Evolutionary conservation across 352 stramenopile genomes (phyloP).

Genomic region (Phytopythium oedochilum): DNA sequence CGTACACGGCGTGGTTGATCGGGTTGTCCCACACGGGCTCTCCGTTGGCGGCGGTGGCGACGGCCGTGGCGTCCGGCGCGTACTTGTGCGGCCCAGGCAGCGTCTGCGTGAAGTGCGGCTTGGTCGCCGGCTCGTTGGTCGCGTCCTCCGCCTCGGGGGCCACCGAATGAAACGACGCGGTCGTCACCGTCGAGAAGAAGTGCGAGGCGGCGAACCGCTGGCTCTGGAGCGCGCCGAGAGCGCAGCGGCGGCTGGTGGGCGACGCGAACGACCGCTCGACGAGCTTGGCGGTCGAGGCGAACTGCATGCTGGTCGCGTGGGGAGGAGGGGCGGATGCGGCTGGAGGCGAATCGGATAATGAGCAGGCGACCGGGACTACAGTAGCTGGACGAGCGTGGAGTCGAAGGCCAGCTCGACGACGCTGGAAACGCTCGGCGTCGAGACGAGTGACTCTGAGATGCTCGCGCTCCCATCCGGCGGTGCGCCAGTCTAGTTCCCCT

Average conservation of each 20-base stretch:
- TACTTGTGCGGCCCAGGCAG: background rate
- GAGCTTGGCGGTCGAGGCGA: constrained; percentile 6
- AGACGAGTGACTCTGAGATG: too few species aligned
- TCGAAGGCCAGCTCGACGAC: too few species aligned
- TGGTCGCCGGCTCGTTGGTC: constrained; percentile 1
- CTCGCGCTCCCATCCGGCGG: too few species aligned
- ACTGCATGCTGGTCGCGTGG: background rate
- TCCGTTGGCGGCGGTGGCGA: background rate
- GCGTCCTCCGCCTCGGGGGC: constrained; percentile 8
- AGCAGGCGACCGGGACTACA: background rate
- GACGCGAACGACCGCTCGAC: constrained; percentile 10
- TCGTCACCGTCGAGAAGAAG: constrained; percentile 12
- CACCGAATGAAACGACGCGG: background rate
- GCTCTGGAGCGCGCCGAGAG: constrained; percentile 3
- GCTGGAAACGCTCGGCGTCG: too few species aligned
- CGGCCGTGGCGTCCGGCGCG: background rate
- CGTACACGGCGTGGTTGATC: constrained; percentile 36
- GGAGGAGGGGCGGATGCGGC: background rate
- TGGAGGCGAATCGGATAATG: background rate
- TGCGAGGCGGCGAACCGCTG: constrained; percentile 6
- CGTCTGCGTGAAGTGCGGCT: constrained; percentile 7
- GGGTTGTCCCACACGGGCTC: constrained; percentile 31
- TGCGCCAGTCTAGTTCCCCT: too few species aligned
- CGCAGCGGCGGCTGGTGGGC: constrained; percentile 2
- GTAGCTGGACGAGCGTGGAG: too few species aligned